Evolutionary conservation across 352 stramenopile species (phyloP).

Genomic region (Phytophthora sansomeana): DNA sequence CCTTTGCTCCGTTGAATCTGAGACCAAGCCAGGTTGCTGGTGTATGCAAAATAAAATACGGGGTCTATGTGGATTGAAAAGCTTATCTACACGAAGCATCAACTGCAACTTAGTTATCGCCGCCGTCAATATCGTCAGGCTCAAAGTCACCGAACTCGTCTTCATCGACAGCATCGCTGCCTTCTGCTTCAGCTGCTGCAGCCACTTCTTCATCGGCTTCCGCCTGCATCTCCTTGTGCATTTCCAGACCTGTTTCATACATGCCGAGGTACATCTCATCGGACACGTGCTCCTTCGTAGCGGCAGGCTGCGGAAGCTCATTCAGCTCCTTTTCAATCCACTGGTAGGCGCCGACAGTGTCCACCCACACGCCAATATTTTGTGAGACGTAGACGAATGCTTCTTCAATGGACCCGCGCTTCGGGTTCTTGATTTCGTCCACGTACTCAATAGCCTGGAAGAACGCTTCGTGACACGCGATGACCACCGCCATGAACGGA

Average conservation of each 20-base stretch:
- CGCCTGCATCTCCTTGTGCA: conserved; percentile 77
- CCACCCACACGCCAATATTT: conserved; percentile 88
- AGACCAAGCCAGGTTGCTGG: neutral
- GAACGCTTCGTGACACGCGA: conserved; percentile 83
- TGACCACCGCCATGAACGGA: conserved; percentile 86
- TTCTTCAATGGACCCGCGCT: conserved; percentile 83
- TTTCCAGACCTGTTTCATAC: conserved; percentile 88
- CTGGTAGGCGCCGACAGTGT: conserved; percentile 80
- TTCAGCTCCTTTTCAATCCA: conserved; percentile 88
- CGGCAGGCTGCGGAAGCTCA: conserved; percentile 52
- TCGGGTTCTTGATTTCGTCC: conserved; percentile 80
- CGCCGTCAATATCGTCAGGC: conserved; percentile 62
- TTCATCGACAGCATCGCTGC: conserved; percentile 44
- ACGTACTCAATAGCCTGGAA: conserved; percentile 84
- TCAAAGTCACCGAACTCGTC: conserved; percentile 63
- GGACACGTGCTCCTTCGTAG: conserved; percentile 59
- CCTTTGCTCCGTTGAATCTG: neutral
- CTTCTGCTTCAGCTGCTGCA: conserved; percentile 34
- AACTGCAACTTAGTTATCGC: conserved; percentile 42
- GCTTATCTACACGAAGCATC: conserved; percentile 9
- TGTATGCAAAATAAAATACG: conserved; percentile 30
- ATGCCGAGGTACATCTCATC: conserved; percentile 91
- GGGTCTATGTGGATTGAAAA: conserved; percentile 29
- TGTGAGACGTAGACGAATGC: conserved; percentile 80
- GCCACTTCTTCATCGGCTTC: conserved; percentile 44